Percentiles rank a stretch among this genome's conserved stretches.
These are phyloP conservation scores for Tritrichomonas foetus DNA, from an alignment of 208 protist species.

Conservation along the genomic window DNA sequence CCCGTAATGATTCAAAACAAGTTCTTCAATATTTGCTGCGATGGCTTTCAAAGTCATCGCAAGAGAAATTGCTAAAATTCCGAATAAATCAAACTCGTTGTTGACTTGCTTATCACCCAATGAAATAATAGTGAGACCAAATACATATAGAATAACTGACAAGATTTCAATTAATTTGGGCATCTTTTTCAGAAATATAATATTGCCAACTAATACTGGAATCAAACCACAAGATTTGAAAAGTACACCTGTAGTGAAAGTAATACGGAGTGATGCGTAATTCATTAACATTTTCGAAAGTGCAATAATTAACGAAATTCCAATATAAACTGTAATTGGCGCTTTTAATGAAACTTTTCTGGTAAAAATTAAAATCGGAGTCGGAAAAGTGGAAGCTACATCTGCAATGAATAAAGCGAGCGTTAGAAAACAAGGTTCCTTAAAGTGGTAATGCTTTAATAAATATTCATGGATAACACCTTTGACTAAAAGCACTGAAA, in stretches of 20 bases:
- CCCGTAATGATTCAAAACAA: not conserved
- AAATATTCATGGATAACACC: not conserved
- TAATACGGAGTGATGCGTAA: not conserved
- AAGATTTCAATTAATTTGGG: not conserved
- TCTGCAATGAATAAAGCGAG: not conserved
- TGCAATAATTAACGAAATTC: not conserved
- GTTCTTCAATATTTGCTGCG: not conserved
- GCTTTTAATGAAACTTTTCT: not conserved
- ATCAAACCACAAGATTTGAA: not conserved
- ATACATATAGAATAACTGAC: not conserved
- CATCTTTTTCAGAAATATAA: not conserved
- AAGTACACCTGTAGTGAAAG: not conserved
- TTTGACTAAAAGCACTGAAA: not conserved
- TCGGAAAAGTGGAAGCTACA: not conserved
- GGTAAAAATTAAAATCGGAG: not conserved
- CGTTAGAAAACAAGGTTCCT: not conserved
- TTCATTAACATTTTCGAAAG: not conserved
- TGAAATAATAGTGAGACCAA: not conserved
- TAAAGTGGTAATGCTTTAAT: not conserved
- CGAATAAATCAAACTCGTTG: not conserved
- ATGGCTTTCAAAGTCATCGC: not conserved
- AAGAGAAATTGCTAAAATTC: not conserved
- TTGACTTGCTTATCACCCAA: not conserved
- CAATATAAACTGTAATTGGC: not conserved
- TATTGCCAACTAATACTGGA: not conserved